phyloP scores from a whole-genome alignment of 2,329 filamentous ascomycete species.

The Ceratocystis papillata region DNA sequence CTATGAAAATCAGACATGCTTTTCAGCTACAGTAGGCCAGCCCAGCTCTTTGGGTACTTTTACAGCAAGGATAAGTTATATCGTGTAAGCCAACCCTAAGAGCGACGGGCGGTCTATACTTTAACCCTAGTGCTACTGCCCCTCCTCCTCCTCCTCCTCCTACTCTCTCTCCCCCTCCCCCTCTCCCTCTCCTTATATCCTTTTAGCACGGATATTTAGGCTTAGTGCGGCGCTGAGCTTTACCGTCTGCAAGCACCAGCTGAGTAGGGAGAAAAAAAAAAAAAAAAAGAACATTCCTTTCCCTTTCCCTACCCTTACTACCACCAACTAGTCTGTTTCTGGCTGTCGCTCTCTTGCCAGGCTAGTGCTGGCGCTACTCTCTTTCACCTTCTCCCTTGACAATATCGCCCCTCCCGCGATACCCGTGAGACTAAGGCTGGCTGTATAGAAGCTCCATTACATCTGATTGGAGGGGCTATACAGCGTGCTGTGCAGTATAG shows the following conservation, averaged over 20 bases:
- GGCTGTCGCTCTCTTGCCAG: background rate
- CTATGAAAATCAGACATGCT: background rate
- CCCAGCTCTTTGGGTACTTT: background rate
- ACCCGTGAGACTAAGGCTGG: background rate
- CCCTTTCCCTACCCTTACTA: background rate
- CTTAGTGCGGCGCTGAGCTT: background rate
- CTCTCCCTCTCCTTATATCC: background rate
- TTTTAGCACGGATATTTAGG: background rate
- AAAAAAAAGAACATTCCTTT: background rate
- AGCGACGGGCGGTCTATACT: no score
- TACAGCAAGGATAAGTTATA: background rate
- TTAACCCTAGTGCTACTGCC: background rate
- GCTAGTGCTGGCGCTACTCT: background rate
- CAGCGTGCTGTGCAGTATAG: background rate
- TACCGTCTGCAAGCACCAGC: background rate
- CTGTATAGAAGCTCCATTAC: background rate
- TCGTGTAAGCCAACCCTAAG: background rate
- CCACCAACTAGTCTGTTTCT: background rate
- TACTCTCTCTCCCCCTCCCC: background rate
- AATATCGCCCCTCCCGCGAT: background rate
- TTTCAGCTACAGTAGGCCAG: background rate
- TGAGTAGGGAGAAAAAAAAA: background rate
- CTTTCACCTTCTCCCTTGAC: background rate
- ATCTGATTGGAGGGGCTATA: slow-evolving; percentile 7
- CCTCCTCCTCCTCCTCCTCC: background rate